Base-by-base conservation (phyloP, 2,329 filamentous ascomycete species). In the Canariomyces notabilis region DNA sequence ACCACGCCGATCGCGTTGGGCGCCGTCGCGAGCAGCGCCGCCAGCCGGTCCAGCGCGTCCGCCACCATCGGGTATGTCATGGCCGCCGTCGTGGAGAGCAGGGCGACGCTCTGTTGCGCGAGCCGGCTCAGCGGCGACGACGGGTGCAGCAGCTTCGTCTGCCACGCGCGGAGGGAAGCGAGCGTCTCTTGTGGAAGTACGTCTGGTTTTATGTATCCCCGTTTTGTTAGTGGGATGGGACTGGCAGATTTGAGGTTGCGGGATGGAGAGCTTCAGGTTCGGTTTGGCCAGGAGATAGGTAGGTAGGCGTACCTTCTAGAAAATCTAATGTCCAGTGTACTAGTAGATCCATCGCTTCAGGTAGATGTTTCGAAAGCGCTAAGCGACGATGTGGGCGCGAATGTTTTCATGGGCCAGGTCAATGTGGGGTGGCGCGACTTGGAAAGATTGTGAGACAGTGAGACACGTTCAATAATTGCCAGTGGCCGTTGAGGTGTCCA, bases 111-210 rank as follows among this genome's bases (percentile, higher is more conserved):
- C n/a, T n/a, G n/a, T n/a, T n/a, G n/a, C n/a, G 34, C 41, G 32
- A 67, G 46, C 20, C 65, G 52, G 53, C 73, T 73, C 12, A 77
- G 50, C 6, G 73, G 69, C 5, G 73, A 70, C 39, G 67, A 59
- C 14, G 69, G 69, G 59, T 69, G 64, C 38, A 78, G 64, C 48
- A 77, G 56, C 64, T 79, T 66, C 35, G 68, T 15, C 6, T 39
- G 16, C 32, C 52, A 18, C 33, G 39, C 34, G n/a, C 37, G 16
- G 29, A 53, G 20, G 36, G 39, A 34, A 14, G 18, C 4, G 33
- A 47, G 16, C 16, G 40, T 20, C 12, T 29, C 18, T 0, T 32
- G 21, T 14, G 51, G 56, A 39, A 58, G 48, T 42, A 47, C 14
- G 33, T 44, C 51, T 55, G 26, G 37, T 33, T 40, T 42, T 15